Evolutionary conservation across 805 yeast species (phyloP).

Genomic region (Candida schatavii): DNA sequence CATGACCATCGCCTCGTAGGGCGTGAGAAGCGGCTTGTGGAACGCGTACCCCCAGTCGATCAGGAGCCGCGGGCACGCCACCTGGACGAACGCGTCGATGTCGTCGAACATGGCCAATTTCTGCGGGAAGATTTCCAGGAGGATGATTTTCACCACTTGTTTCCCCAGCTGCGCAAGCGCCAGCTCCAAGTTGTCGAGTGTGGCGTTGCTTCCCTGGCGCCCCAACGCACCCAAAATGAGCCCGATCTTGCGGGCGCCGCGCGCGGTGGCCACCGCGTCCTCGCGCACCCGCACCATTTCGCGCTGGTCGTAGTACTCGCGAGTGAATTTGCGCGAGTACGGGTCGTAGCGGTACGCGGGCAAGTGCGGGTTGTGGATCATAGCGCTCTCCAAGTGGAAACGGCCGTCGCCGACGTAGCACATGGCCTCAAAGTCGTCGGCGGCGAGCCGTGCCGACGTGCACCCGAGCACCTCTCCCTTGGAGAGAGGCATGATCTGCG

Average conservation of each 20-base stretch:
- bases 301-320: slow-evolving; percentile 83
- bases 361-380: slow-evolving; percentile 93
- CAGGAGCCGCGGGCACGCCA: slow-evolving; percentile 93
- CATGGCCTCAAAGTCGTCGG: slow-evolving; percentile 69
- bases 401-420: slow-evolving; percentile 95
- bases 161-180: slow-evolving; percentile 54
- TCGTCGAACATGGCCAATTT: slow-evolving; percentile 90
- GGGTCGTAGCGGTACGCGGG: slow-evolving; percentile 96
- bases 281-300: slow-evolving; percentile 74
- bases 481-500: slow-evolving; percentile 89
- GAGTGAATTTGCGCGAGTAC: slow-evolving; percentile 84
- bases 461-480: slow-evolving; percentile 97
- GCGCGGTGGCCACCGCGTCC: slow-evolving; percentile 69
- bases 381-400: slow-evolving; percentile 90
- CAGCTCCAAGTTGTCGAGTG: slow-evolving; percentile 64
- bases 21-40: slow-evolving; percentile 85
- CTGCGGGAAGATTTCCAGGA: slow-evolving; percentile 91
- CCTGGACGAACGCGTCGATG: slow-evolving; percentile 93
- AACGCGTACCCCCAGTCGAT: slow-evolving; percentile 99
- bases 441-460: slow-evolving; percentile 79
- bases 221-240: slow-evolving; percentile 91
- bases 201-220: slow-evolving; percentile 85
- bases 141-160: slow-evolving; percentile 72
- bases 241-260: slow-evolving; percentile 65
- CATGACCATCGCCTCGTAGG: slow-evolving; percentile 94